phyloP scores from a whole-genome alignment of 2,329 filamentous ascomycete species.

The Cladorrhinum sp. region DNA sequence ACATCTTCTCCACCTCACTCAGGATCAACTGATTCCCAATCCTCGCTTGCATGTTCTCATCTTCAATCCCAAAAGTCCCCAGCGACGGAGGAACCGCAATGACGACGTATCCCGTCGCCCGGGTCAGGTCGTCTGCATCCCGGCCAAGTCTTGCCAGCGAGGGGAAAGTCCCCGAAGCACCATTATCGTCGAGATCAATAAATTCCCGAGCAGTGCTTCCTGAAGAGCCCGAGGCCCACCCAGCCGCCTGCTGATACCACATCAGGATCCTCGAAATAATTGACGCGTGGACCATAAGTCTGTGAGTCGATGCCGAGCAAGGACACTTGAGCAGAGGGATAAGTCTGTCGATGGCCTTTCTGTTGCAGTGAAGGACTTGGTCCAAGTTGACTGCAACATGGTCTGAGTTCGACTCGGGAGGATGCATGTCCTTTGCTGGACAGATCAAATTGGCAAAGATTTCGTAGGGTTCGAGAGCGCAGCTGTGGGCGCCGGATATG shows the following conservation, averaged over 20 bases:
- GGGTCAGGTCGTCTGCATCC: too few relatives aligned
- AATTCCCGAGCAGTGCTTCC: too few relatives aligned
- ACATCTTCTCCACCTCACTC: constrained; percentile 25
- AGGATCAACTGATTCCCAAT: constrained; percentile 27
- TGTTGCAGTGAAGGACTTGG: constrained; percentile 26
- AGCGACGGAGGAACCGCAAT: too few relatives aligned
- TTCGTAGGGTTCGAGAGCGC: constrained; percentile 26
- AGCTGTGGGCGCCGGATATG: constrained; percentile 24
- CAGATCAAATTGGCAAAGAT: constrained; percentile 26
- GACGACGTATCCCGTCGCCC: too few relatives aligned
- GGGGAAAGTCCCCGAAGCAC: too few relatives aligned
- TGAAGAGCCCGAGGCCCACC: too few relatives aligned
- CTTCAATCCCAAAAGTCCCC: constrained; percentile 27
- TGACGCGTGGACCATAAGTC: constrained; percentile 28
- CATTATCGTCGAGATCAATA: too few relatives aligned
- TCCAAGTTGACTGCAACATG: constrained; percentile 24
- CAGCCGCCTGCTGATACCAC: constrained; percentile 29
- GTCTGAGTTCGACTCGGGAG: constrained; percentile 24
- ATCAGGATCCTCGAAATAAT: constrained; percentile 30
- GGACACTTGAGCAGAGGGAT: constrained; percentile 22
- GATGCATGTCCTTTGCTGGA: constrained; percentile 24
- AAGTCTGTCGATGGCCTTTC: constrained; percentile 23
- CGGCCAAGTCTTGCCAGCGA: too few relatives aligned
- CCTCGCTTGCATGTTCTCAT: constrained; percentile 24
- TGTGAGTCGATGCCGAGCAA: constrained; percentile 26